Percentiles rank a stretch among this genome's conserved stretches.
Conservation (phyloP, 331 rosid species). For the Ulmus americana region DNA sequence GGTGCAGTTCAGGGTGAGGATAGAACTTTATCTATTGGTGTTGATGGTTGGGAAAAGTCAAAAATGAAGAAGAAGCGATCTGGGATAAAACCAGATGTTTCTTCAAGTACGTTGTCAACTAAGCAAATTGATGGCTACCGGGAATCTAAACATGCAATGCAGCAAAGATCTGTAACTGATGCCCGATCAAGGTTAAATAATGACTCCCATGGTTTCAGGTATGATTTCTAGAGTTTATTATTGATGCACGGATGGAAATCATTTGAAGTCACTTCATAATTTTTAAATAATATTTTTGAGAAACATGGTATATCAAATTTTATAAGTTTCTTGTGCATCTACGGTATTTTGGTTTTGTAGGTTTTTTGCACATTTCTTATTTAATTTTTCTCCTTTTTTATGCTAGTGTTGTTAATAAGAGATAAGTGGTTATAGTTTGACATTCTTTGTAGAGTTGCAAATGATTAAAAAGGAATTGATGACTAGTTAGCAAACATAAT, state of each 20-base stretch:
- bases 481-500: neutral
- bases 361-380: too few species aligned
- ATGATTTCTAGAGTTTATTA: slow-evolving; percentile 24
- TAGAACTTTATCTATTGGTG: slow-evolving; percentile 59
- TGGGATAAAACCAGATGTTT: slow-evolving; percentile 76
- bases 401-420: neutral
- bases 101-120: slow-evolving; percentile 46
- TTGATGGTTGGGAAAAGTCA: slow-evolving; percentile 91
- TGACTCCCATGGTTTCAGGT: slow-evolving; percentile 87
- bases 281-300: neutral
- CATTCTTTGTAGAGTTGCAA: neutral
- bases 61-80: slow-evolving; percentile 94
- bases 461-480: neutral
- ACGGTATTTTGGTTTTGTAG: too few species aligned
- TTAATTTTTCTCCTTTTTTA: neutral
- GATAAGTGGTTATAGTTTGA: neutral
- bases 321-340: too few species aligned
- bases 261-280: neutral
- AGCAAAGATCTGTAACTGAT: slow-evolving; percentile 66
- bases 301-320: too few species aligned
- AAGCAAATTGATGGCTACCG: slow-evolving; percentile 63
- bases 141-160: slow-evolving; percentile 79
- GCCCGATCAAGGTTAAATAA: slow-evolving; percentile 59
- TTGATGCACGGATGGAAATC: neutral
- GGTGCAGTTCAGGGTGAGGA: slow-evolving; percentile 71